These are phyloP conservation scores for Fusarium graminum DNA, from an alignment of 2,329 filamentous ascomycete species.

Conservation along the genomic window DNA sequence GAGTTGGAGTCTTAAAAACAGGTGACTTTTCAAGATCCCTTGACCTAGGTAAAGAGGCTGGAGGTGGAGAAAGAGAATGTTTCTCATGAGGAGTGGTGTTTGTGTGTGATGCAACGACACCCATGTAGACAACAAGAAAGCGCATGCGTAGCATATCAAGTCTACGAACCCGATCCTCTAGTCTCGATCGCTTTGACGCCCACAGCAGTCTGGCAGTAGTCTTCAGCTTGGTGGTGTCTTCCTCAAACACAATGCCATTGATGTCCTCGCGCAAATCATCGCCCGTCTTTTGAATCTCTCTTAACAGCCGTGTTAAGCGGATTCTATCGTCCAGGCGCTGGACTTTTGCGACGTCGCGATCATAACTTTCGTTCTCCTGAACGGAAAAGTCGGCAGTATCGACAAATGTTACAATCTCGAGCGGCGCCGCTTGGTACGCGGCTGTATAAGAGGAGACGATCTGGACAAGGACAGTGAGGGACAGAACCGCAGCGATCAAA, in stretches of 20 bases:
- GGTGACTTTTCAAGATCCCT: conserved; percentile 55
- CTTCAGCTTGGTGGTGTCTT: conserved; percentile 59
- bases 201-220: conserved; percentile 67
- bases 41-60: conserved; percentile 48
- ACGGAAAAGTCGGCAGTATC: conserved; percentile 73
- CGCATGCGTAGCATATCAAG: conserved; percentile 74
- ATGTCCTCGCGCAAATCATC: conserved; percentile 73
- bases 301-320: conserved; percentile 68
- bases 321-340: conserved; percentile 72
- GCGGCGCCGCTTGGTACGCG: conserved; percentile 70
- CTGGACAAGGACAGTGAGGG: conserved; percentile 67
- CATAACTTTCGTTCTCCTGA: conserved; percentile 74
- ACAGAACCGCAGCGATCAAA: conserved; percentile 69
- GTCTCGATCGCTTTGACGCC: conserved; percentile 65
- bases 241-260: conserved; percentile 64
- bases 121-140: conserved; percentile 74
- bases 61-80: conserved; percentile 46
- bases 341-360: conserved; percentile 69
- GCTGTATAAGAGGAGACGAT: conserved; percentile 64
- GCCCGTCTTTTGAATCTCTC: conserved; percentile 71
- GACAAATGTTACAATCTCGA: conserved; percentile 69
- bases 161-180: conserved; percentile 70
- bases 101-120: conserved; percentile 61
- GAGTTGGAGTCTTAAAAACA: conserved; percentile 49
- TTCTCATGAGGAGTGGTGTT: conserved; percentile 51